phyloP scores from a whole-genome alignment of 192 early-diverging fungal species.

The Pilobolus umbonatus region DNA sequence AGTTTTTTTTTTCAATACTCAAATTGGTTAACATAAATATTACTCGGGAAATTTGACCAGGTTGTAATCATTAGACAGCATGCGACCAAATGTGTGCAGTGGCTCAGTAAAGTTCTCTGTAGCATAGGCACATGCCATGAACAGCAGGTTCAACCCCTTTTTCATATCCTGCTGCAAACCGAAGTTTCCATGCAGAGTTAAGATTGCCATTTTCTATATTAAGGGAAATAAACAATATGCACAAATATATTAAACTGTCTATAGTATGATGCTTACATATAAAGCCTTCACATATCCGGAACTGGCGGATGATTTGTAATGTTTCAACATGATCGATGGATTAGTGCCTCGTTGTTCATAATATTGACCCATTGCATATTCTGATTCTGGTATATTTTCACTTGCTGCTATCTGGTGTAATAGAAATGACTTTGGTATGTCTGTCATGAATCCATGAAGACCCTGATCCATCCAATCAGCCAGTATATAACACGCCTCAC shows the following conservation, averaged over 20 bases:
- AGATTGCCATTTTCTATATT: constrained; percentile 66
- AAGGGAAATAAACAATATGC: neutral
- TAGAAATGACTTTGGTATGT: neutral
- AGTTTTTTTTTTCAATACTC: neutral
- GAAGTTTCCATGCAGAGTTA: constrained; percentile 72
- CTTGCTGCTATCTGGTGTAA: constrained; percentile 60
- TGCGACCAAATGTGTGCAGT: constrained; percentile 71
- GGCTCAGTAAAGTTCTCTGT: constrained; percentile 68
- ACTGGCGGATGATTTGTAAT: constrained; percentile 54
- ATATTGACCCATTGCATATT: constrained; percentile 47
- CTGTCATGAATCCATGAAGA: constrained; percentile 39
- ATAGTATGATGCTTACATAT: constrained; percentile 39
- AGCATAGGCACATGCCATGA: constrained; percentile 69
- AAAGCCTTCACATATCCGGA: constrained; percentile 60
- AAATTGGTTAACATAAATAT: neutral
- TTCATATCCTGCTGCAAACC: constrained; percentile 61
- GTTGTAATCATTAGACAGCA: constrained; percentile 64
- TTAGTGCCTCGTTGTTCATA: neutral
- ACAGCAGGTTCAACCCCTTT: constrained; percentile 77
- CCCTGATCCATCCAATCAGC: constrained; percentile 66
- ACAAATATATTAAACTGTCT: neutral
- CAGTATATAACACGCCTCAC: constrained; percentile 69
- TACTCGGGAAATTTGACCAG: constrained; percentile 46
- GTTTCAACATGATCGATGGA: constrained; percentile 46
- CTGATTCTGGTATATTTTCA: constrained; percentile 55